These are phyloP conservation scores for Cryptococcus sp. DNA, from an alignment of 1,284 basidiomycete species.

Conservation along the genomic window DNA sequence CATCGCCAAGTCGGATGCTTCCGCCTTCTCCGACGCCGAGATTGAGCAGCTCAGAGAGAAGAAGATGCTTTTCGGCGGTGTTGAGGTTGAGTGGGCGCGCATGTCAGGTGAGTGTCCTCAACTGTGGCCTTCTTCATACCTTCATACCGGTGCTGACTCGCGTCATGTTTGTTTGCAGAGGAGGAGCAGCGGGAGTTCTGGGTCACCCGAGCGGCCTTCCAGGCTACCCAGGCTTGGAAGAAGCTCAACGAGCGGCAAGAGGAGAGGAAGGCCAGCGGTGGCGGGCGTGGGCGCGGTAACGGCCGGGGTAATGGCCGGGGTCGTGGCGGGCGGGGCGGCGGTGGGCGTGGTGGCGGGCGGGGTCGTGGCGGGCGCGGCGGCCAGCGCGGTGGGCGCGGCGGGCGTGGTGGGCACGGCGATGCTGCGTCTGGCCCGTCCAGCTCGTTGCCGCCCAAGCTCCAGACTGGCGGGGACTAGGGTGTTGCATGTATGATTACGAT, in stretches of 20 bases:
- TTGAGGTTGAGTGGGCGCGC: constrained; percentile 42
- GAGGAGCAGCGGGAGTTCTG: constrained; percentile 74
- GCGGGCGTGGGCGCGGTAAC: constrained; percentile 40
- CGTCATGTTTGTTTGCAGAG: constrained; percentile 24
- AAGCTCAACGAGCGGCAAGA: constrained; percentile 65
- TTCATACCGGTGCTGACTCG: not conserved
- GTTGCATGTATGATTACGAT: too few relatives aligned
- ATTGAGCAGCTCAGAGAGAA: constrained; percentile 50
- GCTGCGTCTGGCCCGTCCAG: constrained; percentile 14
- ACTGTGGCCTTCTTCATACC: not conserved
- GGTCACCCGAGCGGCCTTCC: constrained; percentile 64
- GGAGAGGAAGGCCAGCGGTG: constrained; percentile 58
- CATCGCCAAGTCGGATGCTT: constrained; percentile 50
- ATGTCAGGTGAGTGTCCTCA: constrained; percentile 32
- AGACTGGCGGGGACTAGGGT: constrained; percentile 12
- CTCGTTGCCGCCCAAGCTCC: constrained; percentile 30
- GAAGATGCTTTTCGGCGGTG: constrained; percentile 50
- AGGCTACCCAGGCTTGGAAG: constrained; percentile 53
- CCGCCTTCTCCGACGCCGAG: constrained; percentile 51
- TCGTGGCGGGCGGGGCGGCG: constrained; percentile 41
- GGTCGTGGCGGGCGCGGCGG: constrained; percentile 39
- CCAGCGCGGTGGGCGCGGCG: constrained; percentile 37
- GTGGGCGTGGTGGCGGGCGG: constrained; percentile 33
- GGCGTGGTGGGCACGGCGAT: constrained; percentile 24
- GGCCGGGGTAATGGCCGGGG: constrained; percentile 38